Conservation (phyloP, 371 early-diverging fungal genomes). For the Phascolomyces articulosus region DNA sequence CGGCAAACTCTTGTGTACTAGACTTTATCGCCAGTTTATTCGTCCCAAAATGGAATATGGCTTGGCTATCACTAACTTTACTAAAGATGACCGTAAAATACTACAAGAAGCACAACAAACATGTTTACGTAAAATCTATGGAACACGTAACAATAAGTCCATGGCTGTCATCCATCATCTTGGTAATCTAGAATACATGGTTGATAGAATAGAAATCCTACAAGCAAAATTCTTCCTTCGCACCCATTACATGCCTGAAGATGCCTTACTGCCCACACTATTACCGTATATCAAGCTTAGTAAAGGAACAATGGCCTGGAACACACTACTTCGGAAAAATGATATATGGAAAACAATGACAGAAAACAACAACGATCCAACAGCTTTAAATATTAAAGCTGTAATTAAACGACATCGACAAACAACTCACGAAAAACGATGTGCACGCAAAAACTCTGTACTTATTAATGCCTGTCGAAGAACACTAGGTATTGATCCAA, state of each 20-base stretch:
- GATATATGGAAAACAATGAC: not conserved
- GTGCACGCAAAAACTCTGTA: not conserved
- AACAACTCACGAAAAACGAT: not conserved
- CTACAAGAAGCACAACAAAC: constrained; percentile 8
- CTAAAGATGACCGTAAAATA: not conserved
- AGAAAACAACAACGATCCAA: not conserved
- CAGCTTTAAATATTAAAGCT: not conserved
- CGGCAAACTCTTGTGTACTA: not conserved
- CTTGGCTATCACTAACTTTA: not conserved
- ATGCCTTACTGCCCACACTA: not conserved
- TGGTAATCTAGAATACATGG: constrained; percentile 16
- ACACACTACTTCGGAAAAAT: not conserved
- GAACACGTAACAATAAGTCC: constrained; percentile 8
- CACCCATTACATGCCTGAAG: not conserved
- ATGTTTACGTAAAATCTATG: constrained; percentile 19
- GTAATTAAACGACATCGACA: not conserved
- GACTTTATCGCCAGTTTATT: constrained; percentile 11
- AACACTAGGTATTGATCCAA: not conserved
- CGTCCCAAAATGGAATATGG: constrained; percentile 23
- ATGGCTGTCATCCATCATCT: constrained; percentile 24
- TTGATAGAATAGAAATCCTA: not conserved
- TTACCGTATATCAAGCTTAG: not conserved
- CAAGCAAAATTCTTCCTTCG: constrained; percentile 1
- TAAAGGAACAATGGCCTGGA: not conserved
- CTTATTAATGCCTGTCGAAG: not conserved